These are phyloP conservation scores for Pythium dissimile DNA, from an alignment of 352 stramenopile genomes.

Conservation along the genomic window DNA sequence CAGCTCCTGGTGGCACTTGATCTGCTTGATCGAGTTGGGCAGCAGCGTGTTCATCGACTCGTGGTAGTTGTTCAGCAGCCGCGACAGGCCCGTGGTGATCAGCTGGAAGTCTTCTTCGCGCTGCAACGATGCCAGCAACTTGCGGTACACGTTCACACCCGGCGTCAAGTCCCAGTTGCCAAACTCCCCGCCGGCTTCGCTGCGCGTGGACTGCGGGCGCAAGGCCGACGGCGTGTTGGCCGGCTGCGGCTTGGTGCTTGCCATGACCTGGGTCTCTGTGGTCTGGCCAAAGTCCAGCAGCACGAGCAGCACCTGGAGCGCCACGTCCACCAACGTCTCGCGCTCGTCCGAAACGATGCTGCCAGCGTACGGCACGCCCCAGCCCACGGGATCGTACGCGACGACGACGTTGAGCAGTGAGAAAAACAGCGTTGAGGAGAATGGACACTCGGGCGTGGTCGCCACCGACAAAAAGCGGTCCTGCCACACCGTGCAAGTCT, in stretches of 20 bases:
- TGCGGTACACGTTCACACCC: conserved; percentile 60
- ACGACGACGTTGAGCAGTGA: conserved; percentile 95
- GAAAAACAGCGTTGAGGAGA: conserved; percentile 94
- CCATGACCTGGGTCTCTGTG: conserved; percentile 36
- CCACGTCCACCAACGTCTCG: conserved; percentile 89
- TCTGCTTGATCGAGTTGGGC: conserved; percentile 90
- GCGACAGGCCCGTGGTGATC: conserved; percentile 92
- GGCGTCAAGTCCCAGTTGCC: conserved; percentile 21
- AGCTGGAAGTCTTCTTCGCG: conserved; percentile 89
- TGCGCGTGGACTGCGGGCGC: conserved; percentile 31
- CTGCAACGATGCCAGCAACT: conserved; percentile 61
- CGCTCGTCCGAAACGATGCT: conserved; percentile 89
- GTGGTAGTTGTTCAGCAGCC: conserved; percentile 97
- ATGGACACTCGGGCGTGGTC: conserved; percentile 87
- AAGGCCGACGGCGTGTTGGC: conserved; percentile 30
- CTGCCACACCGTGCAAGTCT: conserved; percentile 89
- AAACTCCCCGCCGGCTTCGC: conserved; percentile 34
- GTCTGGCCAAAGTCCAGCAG: conserved; percentile 92
- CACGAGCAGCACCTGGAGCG: conserved; percentile 92
- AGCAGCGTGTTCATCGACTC: conserved; percentile 92
- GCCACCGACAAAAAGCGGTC: conserved; percentile 92
- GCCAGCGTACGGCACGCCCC: conserved; percentile 85
- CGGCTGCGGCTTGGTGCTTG: conserved; percentile 50
- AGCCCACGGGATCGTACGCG: conserved; percentile 91
- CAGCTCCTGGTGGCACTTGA: conserved; percentile 97